Evolutionary conservation across 2,329 filamentous ascomycete genomes (phyloP), one percentile per base, ranked within the genome.

Genomic region (Madurella fahalii): DNA sequence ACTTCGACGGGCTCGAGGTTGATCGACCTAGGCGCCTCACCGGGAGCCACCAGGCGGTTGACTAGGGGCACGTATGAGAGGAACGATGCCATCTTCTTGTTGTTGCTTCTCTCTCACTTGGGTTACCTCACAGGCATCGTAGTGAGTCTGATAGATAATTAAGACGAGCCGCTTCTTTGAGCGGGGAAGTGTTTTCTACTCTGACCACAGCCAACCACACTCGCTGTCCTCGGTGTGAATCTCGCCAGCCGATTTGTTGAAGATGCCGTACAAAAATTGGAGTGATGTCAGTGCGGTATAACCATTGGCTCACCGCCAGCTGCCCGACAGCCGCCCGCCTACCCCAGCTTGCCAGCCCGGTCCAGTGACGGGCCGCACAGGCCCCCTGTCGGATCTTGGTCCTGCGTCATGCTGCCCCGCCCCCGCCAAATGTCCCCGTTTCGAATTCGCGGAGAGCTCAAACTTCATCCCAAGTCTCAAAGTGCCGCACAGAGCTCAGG

Each of bases 1-100:
- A 90, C 78, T 60, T 88, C 77, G 52, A 93, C 85, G 0, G 87
- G 76, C 9, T 87, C 78, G 7, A 96, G 67, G 50, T 77, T 65
- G 63, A 85, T 80, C 46, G 73, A 68, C 52, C 68, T 62, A 59
- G 57, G 57, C 52, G 66, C 13, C 12, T 53, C 47, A 13, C 40
- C 16, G 9, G 61, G 20, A 20, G 57, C 55, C 40, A 67, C 53
- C 43, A 71, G 61, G 40, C 67, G 63, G 57, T 64, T 64, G 48
- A 69, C 58, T 37, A 68, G 42, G 34, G 67, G 67, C 39, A 70
- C 54, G 34, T 65, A 65, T 9, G 65, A 68, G 25, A 69, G 60
- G 13, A 69, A 32, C 2, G 57, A 60, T 11, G 60, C 57, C 63
- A 65, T 67, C 17, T 39, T 50, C 5, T 4, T 40, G 43, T 2